phyloP scores from a whole-genome alignment of 306 rosid species.

The Rosa multiflora region DNA sequence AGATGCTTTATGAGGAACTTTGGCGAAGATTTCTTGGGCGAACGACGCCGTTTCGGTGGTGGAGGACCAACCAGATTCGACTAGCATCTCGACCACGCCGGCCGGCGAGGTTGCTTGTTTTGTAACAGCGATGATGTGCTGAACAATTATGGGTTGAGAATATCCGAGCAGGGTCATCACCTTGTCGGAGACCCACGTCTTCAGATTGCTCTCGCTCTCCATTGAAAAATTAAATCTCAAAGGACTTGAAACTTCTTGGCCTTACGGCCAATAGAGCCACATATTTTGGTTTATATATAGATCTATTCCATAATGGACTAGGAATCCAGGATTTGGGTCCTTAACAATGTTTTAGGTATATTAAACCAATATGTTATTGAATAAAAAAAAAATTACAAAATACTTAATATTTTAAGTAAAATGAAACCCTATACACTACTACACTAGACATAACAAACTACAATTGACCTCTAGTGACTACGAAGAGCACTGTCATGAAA shows the following conservation, averaged over 20 bases:
- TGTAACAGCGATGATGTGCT: not conserved
- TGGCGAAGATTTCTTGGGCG: not conserved
- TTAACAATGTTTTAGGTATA: no score
- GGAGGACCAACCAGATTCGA: not conserved
- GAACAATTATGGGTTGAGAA: not conserved
- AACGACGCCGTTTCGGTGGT: not conserved
- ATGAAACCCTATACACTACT: no score
- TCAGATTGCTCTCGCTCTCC: not conserved
- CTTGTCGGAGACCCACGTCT: slow-evolving; percentile 3
- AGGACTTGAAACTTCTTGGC: not conserved
- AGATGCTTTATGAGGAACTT: not conserved
- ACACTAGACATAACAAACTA: no score
- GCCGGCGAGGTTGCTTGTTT: slow-evolving; percentile 1
- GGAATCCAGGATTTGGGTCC: not conserved
- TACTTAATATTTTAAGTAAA: no score
- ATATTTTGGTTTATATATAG: not conserved
- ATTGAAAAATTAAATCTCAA: not conserved
- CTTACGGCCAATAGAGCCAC: no score
- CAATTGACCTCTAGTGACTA: no score
- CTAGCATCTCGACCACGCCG: not conserved
- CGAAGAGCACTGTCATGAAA: no score
- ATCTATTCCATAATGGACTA: not conserved
- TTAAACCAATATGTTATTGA: no score
- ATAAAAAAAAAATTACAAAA: no score
- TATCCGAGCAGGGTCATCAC: not conserved